phyloP scores from a whole-genome alignment of 371 early-diverging fungal species.

The Apophysomyces trapeziformis region DNA sequence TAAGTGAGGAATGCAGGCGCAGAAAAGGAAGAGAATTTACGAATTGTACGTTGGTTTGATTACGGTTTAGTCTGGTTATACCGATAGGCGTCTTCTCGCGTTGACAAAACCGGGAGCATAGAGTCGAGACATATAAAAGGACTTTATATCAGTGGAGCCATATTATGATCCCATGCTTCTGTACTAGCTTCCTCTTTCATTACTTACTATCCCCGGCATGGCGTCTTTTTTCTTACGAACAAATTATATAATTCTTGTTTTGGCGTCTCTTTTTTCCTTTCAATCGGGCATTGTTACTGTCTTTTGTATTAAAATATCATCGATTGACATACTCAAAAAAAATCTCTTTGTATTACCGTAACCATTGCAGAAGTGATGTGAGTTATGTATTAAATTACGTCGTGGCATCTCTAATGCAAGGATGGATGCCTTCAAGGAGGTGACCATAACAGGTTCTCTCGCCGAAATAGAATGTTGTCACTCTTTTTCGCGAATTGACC shows the following conservation, averaged over 20 bases:
- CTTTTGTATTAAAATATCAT: too few relatives aligned
- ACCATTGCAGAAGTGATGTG: too few relatives aligned
- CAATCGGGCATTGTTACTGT: too few relatives aligned
- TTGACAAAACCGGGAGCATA: conserved; percentile 28
- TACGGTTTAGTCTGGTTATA: conserved; percentile 45
- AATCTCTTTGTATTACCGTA: too few relatives aligned
- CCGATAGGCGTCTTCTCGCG: conserved; percentile 47
- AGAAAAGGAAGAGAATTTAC: not conserved
- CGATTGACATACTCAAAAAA: too few relatives aligned
- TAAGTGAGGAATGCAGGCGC: conserved; percentile 9
- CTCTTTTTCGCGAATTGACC: too few relatives aligned
- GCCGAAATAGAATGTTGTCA: too few relatives aligned
- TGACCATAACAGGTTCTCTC: too few relatives aligned
- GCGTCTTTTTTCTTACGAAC: not conserved
- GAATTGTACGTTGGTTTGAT: not conserved
- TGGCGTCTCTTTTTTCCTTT: not conserved
- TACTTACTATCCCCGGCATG: not conserved
- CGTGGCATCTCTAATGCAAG: too few relatives aligned
- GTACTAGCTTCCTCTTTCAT: not conserved
- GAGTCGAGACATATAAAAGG: not conserved
- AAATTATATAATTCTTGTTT: not conserved
- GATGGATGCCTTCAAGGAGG: too few relatives aligned
- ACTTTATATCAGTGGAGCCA: not conserved
- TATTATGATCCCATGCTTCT: not conserved
- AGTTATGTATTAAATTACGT: too few relatives aligned